These are phyloP conservation scores for Vigna angularis DNA, from an alignment of 306 rosid genomes.

Conservation along the genomic window DNA sequence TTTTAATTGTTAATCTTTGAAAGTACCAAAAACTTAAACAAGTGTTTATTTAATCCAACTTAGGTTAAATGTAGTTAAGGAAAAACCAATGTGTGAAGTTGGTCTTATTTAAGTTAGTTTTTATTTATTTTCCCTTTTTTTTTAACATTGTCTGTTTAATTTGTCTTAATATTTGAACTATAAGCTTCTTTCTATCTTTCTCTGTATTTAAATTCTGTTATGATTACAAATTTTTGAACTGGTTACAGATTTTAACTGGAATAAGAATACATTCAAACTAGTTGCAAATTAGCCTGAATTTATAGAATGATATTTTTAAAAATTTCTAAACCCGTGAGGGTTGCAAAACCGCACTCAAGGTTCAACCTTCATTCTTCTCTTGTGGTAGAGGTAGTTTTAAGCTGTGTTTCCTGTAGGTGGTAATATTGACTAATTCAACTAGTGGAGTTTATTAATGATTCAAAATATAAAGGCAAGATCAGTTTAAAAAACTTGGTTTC, in stretches of 20 bases:
- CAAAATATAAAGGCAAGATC: constrained; percentile 15
- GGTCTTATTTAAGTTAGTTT: background rate
- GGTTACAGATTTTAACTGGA: background rate
- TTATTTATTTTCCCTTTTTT: background rate
- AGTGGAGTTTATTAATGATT: background rate
- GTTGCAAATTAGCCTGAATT: background rate
- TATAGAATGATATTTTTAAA: background rate
- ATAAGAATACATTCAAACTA: background rate
- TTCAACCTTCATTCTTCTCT: constrained; percentile 11
- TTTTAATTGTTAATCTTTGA: background rate
- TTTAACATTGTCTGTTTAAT: background rate
- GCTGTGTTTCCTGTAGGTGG: constrained; percentile 11
- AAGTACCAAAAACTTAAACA: background rate
- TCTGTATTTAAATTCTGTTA: background rate
- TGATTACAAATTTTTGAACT: background rate
- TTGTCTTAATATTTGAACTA: background rate
- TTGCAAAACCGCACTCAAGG: background rate
- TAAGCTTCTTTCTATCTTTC: constrained; percentile 3
- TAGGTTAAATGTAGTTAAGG: background rate
- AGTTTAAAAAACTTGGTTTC: background rate
- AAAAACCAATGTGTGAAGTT: background rate
- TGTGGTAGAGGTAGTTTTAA: background rate
- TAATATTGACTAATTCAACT: too few relatives aligned
- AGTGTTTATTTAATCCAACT: background rate
- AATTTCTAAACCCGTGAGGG: background rate